Evolutionary conservation across 1,284 basidiomycete genomes (phyloP).

Genomic region (Sporisorium exsertum): DNA sequence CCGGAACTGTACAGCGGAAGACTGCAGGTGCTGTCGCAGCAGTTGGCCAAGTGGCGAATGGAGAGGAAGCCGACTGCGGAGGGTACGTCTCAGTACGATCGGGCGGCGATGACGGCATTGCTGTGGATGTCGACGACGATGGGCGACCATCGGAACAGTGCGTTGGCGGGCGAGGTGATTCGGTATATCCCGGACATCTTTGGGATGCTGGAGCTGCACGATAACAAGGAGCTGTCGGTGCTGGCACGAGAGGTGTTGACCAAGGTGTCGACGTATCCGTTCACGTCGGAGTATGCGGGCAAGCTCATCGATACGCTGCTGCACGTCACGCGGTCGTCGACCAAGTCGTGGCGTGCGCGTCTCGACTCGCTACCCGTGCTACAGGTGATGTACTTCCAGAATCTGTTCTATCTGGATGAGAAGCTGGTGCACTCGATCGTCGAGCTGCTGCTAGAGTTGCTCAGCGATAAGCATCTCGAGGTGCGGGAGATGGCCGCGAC

Average conservation of each 20-base stretch:
- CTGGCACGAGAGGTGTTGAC: conserved; percentile 59
- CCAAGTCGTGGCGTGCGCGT: conserved; percentile 64
- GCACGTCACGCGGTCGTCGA: conserved; percentile 48
- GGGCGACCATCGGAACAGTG: conserved; percentile 64
- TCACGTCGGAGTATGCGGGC: conserved; percentile 47
- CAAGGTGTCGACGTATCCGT: conserved; percentile 60
- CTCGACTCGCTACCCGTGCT: conserved; percentile 63
- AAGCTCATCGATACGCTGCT: conserved; percentile 56
- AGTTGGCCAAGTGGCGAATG: conserved; percentile 63
- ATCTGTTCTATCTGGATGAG: conserved; percentile 61
- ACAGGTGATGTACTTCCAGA: conserved; percentile 68
- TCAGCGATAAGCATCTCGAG: conserved; percentile 63
- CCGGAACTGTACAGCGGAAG: conserved; percentile 69
- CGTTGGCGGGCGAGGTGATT: conserved; percentile 58
- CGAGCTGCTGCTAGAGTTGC: conserved; percentile 58
- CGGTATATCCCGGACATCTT: conserved; percentile 65
- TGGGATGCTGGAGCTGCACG: conserved; percentile 65
- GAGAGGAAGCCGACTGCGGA: conserved; percentile 69
- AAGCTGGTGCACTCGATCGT: conserved; percentile 52
- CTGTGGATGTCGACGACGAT: conserved; percentile 66
- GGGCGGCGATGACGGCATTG: conserved; percentile 58
- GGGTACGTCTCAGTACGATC: conserved; percentile 67
- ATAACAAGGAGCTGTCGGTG: conserved; percentile 63
- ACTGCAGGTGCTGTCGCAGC: conserved; percentile 72
- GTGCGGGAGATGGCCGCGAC: conserved; percentile 67